Evolutionary conservation across 192 early-diverging fungal genomes (phyloP).

Genomic region (Backusella luteola): DNA sequence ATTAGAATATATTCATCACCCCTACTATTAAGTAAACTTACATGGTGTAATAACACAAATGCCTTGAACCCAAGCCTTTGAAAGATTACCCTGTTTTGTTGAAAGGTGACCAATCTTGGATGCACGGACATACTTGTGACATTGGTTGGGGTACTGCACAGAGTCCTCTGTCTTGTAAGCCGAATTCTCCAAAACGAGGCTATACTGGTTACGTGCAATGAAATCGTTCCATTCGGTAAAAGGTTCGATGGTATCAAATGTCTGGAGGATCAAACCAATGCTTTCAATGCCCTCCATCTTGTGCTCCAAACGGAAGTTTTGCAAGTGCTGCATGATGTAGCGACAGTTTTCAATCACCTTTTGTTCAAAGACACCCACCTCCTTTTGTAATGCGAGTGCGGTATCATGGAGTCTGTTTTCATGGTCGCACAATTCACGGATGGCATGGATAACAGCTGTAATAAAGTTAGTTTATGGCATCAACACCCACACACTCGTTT

Average conservation of each 20-base stretch:
- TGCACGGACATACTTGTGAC: slow-evolving; percentile 25
- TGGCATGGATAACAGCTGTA: slow-evolving; percentile 9
- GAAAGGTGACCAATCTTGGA: slow-evolving; percentile 37
- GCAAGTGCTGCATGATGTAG: slow-evolving; percentile 16
- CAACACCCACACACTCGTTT: too few relatives aligned
- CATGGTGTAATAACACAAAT: slow-evolving; percentile 44
- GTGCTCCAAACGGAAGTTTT: slow-evolving; percentile 19
- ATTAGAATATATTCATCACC: background rate
- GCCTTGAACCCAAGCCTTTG: slow-evolving; percentile 44
- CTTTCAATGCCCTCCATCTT: slow-evolving; percentile 14
- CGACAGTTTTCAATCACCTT: slow-evolving; percentile 21
- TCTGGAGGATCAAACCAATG: slow-evolving; percentile 13
- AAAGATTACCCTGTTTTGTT: slow-evolving; percentile 29
- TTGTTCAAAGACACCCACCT: slow-evolving; percentile 28
- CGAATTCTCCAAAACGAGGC: slow-evolving; percentile 40
- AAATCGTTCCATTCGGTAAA: slow-evolving; percentile 46
- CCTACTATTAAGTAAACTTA: background rate
- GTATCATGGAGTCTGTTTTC: slow-evolving; percentile 37
- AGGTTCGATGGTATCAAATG: slow-evolving; percentile 35
- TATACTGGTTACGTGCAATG: slow-evolving; percentile 30
- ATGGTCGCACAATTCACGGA: slow-evolving; percentile 16
- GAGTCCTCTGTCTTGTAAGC: slow-evolving; percentile 28
- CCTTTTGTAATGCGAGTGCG: slow-evolving; percentile 25
- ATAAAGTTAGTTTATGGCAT: too few relatives aligned
- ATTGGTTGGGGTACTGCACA: slow-evolving; percentile 37